These are phyloP conservation scores for Pythium brassicae DNA, from an alignment of 352 stramenopile species.

Conservation along the genomic window DNA sequence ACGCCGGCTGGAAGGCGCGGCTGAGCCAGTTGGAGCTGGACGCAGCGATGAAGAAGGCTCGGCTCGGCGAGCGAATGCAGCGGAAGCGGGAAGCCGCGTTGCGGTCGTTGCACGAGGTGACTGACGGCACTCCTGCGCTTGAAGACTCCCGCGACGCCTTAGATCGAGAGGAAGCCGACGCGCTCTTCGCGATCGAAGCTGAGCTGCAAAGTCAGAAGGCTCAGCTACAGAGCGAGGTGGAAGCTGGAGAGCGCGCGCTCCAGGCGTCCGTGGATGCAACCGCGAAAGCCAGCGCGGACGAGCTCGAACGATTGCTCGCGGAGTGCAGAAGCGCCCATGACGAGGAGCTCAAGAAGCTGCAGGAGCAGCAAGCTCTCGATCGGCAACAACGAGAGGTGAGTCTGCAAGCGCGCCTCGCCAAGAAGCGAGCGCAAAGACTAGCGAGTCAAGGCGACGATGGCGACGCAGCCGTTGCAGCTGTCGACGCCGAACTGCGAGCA, in stretches of 20 bases:
- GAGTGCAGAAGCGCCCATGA: slow-evolving; percentile 30
- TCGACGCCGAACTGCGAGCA: slow-evolving; percentile 1
- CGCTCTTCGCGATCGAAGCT: slow-evolving; percentile 27
- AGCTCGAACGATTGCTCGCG: slow-evolving; percentile 30
- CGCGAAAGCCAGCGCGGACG: slow-evolving; percentile 11
- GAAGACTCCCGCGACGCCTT: slow-evolving; percentile 11
- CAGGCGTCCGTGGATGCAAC: slow-evolving; percentile 5
- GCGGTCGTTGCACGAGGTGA: neutral
- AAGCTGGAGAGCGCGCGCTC: slow-evolving; percentile 13
- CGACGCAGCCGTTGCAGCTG: neutral
- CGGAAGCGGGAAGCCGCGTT: slow-evolving; percentile 19
- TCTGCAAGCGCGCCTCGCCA: slow-evolving; percentile 31
- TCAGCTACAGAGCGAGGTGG: slow-evolving; percentile 8
- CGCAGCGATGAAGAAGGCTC: slow-evolving; percentile 23
- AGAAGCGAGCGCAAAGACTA: slow-evolving; percentile 20
- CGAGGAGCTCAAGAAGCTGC: slow-evolving; percentile 20
- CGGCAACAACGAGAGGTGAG: slow-evolving; percentile 33
- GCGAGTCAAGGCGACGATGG: neutral
- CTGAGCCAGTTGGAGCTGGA: slow-evolving; percentile 28
- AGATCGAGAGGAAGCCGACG: slow-evolving; percentile 23
- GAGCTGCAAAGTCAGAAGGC: slow-evolving; percentile 15
- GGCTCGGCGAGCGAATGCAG: slow-evolving; percentile 23
- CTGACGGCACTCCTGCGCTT: neutral
- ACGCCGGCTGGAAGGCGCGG: slow-evolving; percentile 17
- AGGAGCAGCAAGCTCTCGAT: slow-evolving; percentile 26